These are phyloP conservation scores for Yamadazyma atlantica DNA, from an alignment of 1,139 yeast genomes.

Conservation along the genomic window DNA sequence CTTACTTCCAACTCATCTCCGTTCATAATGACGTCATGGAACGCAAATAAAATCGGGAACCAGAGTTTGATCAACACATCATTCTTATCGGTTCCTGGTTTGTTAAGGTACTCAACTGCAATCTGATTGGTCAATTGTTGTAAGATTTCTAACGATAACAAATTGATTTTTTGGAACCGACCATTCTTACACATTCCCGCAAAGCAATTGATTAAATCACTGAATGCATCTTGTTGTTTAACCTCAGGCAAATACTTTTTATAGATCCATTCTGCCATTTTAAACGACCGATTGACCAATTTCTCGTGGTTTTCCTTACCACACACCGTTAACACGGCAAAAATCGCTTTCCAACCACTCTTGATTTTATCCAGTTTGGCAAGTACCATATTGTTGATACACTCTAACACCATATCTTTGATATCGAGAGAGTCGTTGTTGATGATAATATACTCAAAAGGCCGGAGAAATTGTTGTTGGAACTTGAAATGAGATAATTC, in stretches of 20 bases:
- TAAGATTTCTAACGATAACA: slow-evolving; percentile 79
- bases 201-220: slow-evolving; percentile 72
- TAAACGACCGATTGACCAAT: slow-evolving; percentile 63
- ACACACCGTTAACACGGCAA: slow-evolving; percentile 70
- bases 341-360: slow-evolving; percentile 94
- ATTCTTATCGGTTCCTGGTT: slow-evolving; percentile 21
- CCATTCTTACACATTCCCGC: slow-evolving; percentile 84
- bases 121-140: slow-evolving; percentile 61
- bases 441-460: slow-evolving; percentile 77
- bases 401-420: slow-evolving; percentile 87
- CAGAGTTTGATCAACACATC: slow-evolving; percentile 51
- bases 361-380: slow-evolving; percentile 73
- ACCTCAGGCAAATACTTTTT: slow-evolving; percentile 63
- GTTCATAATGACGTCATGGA: slow-evolving; percentile 86
- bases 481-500: slow-evolving; percentile 94
- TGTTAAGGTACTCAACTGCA: slow-evolving; percentile 39
- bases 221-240: slow-evolving; percentile 71
- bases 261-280: slow-evolving; percentile 62
- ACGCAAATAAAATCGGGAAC: slow-evolving; percentile 84
- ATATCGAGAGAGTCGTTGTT: slow-evolving; percentile 71
- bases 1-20: slow-evolving; percentile 95
- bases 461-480: slow-evolving; percentile 90
- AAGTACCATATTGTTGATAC: slow-evolving; percentile 81
- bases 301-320: slow-evolving; percentile 56
- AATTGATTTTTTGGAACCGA: slow-evolving; percentile 73